Evolutionary conservation across 208 protist species (phyloP), one percentile per base, ranked within the genome.

Genomic region (Crithidia mellificae): DNA sequence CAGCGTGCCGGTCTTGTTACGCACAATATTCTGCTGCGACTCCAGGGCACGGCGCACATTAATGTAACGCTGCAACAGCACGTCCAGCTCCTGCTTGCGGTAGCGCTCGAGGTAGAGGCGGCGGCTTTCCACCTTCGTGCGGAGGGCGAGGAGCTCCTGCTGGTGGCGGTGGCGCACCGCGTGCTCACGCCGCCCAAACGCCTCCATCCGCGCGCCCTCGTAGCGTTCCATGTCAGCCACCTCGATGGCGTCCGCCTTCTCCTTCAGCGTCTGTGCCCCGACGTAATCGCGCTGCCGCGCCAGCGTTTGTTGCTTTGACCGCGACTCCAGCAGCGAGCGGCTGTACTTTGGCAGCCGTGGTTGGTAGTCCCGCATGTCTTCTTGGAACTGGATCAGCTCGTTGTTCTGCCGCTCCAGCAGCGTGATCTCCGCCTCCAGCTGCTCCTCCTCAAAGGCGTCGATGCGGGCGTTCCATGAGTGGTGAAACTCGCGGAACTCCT

Each of bases 401-500:
- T 90, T 81, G 71, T 91, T 95, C 72, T 96, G 91, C n/a, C 87
- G 90, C 85, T 95, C 88, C 32, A 94, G 73, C 72, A 97, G 80
- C 66, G 67, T 70, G 15, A 83, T 74, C 78, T 97, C 93, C 34
- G 78, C 63, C 62, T 92, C 85, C 32, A 92, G 61, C 78, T 93
- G 82, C 50, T 83, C 62, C 74, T 94, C 85, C 69, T 97, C 93
- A 56, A 96, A 93, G 46, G 78, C 77, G 36, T 92, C 87, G 66
- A 97, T 96, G 34, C 81, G 64, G 50, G 77, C 82, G 69, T 97
- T 96, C 92, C 93, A 97, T 11, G 70, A 74, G 34, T 68, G 66
- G 74, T 96, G 90, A 61, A 97, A 97, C 38, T 77, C 61, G 41
- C 84, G 83, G 51, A 97, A 96, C 74, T 94, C 90, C 29, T 93